These are phyloP conservation scores for Cordyceps pruinosa DNA, from an alignment of 2,329 filamentous ascomycete species.

Conservation along the genomic window DNA sequence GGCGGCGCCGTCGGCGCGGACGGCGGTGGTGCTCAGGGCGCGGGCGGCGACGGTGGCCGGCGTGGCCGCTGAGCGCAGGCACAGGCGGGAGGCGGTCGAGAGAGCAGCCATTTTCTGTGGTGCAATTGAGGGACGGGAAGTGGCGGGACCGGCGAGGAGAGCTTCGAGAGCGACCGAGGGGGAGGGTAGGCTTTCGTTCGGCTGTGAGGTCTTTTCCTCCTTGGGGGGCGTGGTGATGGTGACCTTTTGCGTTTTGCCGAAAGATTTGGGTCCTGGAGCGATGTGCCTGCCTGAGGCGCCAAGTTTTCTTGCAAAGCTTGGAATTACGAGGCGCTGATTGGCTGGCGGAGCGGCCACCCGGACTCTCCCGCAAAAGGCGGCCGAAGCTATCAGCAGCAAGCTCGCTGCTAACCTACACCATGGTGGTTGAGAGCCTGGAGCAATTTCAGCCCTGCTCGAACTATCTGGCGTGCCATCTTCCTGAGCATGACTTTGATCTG, in stretches of 20 bases:
- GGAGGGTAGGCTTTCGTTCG: slow-evolving; percentile 21
- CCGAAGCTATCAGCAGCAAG: neutral
- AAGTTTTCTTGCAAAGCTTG: slow-evolving; percentile 28
- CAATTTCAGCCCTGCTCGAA: neutral
- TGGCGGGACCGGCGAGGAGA: slow-evolving; percentile 7
- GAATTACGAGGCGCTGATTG: slow-evolving; percentile 43
- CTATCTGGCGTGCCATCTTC: neutral
- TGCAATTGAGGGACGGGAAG: slow-evolving; percentile 9
- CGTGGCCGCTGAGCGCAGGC: slow-evolving; percentile 53
- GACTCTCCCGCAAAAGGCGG: slow-evolving; percentile 21
- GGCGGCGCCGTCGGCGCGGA: slow-evolving; percentile 36
- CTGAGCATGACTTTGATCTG: too few relatives aligned
- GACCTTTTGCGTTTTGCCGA: slow-evolving; percentile 28
- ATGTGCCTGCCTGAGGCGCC: slow-evolving; percentile 37
- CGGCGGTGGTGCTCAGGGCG: slow-evolving; percentile 49
- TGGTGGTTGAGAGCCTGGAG: neutral
- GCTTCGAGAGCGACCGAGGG: slow-evolving; percentile 16
- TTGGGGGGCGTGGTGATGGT: slow-evolving; percentile 26
- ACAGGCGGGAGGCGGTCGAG: slow-evolving; percentile 59
- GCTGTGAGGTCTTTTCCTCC: slow-evolving; percentile 44
- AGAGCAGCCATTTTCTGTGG: slow-evolving; percentile 56
- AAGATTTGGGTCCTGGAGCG: slow-evolving; percentile 29
- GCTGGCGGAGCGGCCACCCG: slow-evolving; percentile 25
- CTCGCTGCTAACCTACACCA: neutral
- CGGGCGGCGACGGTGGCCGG: slow-evolving; percentile 38